Percentiles rank a stretch among this genome's conserved stretches.
Conservation (phyloP, 257 asterid species). For the Nemophila menziesii region DNA sequence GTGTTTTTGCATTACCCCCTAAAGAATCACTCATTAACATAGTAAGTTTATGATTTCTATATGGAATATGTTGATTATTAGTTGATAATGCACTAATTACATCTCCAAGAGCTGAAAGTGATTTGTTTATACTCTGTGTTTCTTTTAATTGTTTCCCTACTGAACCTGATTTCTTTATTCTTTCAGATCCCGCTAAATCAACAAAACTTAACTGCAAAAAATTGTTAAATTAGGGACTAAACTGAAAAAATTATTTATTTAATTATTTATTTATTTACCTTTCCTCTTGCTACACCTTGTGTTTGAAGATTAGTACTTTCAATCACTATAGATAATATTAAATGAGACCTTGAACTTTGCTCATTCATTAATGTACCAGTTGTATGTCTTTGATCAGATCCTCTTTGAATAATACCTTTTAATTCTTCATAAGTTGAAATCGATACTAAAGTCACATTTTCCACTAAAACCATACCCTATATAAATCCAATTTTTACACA, state of each 20-base stretch:
- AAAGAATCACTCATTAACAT: constrained; percentile 98
- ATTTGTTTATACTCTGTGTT: constrained; percentile 94
- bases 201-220: constrained; percentile 79
- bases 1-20: constrained; percentile 94
- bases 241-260: neutral
- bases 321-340: constrained; percentile 72
- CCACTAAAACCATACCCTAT: constrained; percentile 93
- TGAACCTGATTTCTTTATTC: constrained; percentile 91
- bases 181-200: constrained; percentile 97
- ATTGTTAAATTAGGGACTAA: neutral
- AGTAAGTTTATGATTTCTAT: constrained; percentile 90
- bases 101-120: constrained; percentile 96
- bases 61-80: constrained; percentile 82
- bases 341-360: constrained; percentile 93
- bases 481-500: constrained; percentile 9
- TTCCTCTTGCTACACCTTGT: constrained; percentile 87
- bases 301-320: constrained; percentile 94
- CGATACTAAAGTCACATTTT: constrained; percentile 54
- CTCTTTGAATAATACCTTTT: constrained; percentile 47
- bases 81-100: constrained; percentile 86
- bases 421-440: constrained; percentile 72
- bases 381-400: constrained; percentile 89
- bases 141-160: constrained; percentile 79
- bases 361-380: constrained; percentile 86
- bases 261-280: constrained; percentile 33